These are phyloP conservation scores for Halteria grandinella DNA, from an alignment of 73 alveolate species.

Conservation along the genomic window DNA sequence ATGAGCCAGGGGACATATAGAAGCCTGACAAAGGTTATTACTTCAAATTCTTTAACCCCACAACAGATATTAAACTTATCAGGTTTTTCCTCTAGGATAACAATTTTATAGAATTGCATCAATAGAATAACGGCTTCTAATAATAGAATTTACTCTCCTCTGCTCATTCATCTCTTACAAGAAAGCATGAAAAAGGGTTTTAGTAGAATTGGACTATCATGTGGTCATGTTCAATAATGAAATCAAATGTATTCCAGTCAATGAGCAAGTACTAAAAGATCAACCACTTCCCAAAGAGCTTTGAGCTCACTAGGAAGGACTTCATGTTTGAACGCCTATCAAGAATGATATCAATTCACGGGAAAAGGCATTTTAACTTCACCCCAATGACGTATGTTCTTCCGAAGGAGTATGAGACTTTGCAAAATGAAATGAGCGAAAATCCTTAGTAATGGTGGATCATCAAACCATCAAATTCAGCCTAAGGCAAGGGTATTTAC, in stretches of 20 bases:
- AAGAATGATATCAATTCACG: conserved; percentile 61
- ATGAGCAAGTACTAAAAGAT: conserved; percentile 29
- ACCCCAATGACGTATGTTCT: conserved; percentile 71
- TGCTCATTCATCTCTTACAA: not conserved
- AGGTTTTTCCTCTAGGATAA: conserved; percentile 74
- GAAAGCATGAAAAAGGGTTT: not conserved
- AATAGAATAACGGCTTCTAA: conserved; percentile 40
- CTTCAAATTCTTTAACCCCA: conserved; percentile 56
- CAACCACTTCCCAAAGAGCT: conserved; percentile 81
- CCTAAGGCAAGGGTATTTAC: conserved; percentile 86
- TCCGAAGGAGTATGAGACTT: conserved; percentile 70
- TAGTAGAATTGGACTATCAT: conserved; percentile 61
- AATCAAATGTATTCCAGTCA: conserved; percentile 46
- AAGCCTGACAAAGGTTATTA: conserved; percentile 60
- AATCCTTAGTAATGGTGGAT: conserved; percentile 76
- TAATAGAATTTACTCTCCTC: conserved; percentile 31
- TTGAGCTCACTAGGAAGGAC: conserved; percentile 83
- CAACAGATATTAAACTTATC: conserved; percentile 62
- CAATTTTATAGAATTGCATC: conserved; percentile 61
- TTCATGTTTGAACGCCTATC: conserved; percentile 70
- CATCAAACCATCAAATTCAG: conserved; percentile 75
- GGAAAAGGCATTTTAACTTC: conserved; percentile 71
- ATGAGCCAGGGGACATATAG: too few species aligned
- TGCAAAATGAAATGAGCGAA: conserved; percentile 67
- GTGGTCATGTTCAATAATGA: conserved; percentile 66